These are phyloP conservation scores for Colletotrichum zoysiae DNA, from an alignment of 2,329 filamentous ascomycete genomes.

Conservation along the genomic window DNA sequence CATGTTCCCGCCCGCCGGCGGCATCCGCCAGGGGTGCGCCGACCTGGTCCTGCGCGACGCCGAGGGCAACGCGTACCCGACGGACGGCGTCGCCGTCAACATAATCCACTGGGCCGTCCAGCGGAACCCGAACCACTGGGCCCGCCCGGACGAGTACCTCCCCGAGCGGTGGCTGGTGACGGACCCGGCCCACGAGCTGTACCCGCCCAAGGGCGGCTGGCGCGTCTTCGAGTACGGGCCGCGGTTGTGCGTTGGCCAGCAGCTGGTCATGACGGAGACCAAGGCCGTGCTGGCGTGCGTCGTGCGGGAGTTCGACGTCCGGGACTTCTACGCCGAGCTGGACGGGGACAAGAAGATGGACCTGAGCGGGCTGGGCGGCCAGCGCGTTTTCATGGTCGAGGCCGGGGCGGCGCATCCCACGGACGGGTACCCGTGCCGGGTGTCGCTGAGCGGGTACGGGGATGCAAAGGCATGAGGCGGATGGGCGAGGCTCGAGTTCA, in stretches of 20 bases:
- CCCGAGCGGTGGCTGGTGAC: slow-evolving; percentile 60
- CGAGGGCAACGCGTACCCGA: slow-evolving; percentile 59
- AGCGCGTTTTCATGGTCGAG: slow-evolving; percentile 39
- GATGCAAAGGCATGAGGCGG: not conserved
- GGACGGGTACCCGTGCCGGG: slow-evolving; percentile 36
- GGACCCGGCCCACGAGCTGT: slow-evolving; percentile 31
- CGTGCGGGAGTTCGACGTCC: slow-evolving; percentile 58
- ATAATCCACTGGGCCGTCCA: slow-evolving; percentile 55
- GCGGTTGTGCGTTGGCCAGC: slow-evolving; percentile 59
- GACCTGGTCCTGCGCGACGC: slow-evolving; percentile 57
- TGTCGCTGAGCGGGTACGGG: slow-evolving; percentile 26
- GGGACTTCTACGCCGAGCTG: slow-evolving; percentile 36
- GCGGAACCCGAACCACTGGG: slow-evolving; percentile 56
- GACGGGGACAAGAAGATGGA: slow-evolving; percentile 31
- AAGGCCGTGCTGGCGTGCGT: slow-evolving; percentile 61
- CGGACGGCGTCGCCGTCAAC: slow-evolving; percentile 58
- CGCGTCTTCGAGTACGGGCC: slow-evolving; percentile 64
- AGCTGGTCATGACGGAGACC: slow-evolving; percentile 62
- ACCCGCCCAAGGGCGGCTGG: slow-evolving; percentile 57
- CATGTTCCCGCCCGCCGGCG: slow-evolving; percentile 64
- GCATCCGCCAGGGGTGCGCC: slow-evolving; percentile 54
- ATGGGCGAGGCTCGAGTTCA: not conserved
- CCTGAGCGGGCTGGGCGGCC: slow-evolving; percentile 29
- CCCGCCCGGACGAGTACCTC: slow-evolving; percentile 58
- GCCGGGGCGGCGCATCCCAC: slow-evolving; percentile 39